phyloP scores from a whole-genome alignment of 306 rosid species.

The Aeschynomene evenia region DNA sequence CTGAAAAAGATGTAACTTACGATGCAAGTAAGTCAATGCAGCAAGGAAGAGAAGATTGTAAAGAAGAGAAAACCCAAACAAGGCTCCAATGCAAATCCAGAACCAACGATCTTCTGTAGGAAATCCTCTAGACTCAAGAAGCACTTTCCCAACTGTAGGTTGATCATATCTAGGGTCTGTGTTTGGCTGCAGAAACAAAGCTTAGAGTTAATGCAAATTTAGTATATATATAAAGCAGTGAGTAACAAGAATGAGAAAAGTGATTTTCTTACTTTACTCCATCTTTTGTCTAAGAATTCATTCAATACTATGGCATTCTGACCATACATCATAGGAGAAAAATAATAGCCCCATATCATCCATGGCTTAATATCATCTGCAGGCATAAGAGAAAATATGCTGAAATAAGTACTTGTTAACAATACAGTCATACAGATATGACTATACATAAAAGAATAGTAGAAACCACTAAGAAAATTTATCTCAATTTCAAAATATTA shows the following conservation, averaged over 20 bases:
- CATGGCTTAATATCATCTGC: slow-evolving; percentile 68
- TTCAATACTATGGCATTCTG: slow-evolving; percentile 79
- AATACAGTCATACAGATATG: too few relatives aligned
- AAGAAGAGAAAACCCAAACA: slow-evolving; percentile 60
- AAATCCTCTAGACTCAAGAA: slow-evolving; percentile 60
- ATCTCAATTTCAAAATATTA: neutral
- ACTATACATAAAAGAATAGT: neutral
- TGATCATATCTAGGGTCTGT: slow-evolving; percentile 36
- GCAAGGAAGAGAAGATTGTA: slow-evolving; percentile 52
- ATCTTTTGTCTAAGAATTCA: slow-evolving; percentile 81
- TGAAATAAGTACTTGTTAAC: slow-evolving; percentile 1
- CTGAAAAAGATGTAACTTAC: slow-evolving; percentile 43
- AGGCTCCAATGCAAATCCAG: slow-evolving; percentile 74
- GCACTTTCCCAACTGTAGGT: slow-evolving; percentile 62
- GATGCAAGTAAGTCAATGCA: slow-evolving; percentile 60
- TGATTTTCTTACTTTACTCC: slow-evolving; percentile 55
- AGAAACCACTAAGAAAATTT: neutral
- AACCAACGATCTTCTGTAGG: slow-evolving; percentile 58
- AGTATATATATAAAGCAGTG: neutral
- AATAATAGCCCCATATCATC: slow-evolving; percentile 77
- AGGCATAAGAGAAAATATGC: slow-evolving; percentile 1
- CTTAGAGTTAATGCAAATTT: neutral
- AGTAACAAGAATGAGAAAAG: slow-evolving; percentile 2
- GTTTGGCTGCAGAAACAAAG: slow-evolving; percentile 48
- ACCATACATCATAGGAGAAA: slow-evolving; percentile 87